Evolutionary conservation across 148 eudicot species (phyloP), one percentile per base, ranked within the genome.

Genomic region (Vaccinium vitisidaea): DNA sequence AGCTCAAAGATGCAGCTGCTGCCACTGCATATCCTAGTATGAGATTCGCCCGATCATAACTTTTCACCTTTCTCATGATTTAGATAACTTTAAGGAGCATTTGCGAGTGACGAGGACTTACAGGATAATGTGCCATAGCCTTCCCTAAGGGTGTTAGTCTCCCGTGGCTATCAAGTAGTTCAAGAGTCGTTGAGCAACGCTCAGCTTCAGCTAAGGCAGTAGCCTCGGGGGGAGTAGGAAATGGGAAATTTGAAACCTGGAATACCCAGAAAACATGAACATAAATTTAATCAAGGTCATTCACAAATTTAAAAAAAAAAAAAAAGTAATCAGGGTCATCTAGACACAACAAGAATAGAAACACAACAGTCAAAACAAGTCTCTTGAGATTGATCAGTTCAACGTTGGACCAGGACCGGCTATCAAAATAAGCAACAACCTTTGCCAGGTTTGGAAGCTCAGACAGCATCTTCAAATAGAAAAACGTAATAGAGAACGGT

Each of bases 21-120:
- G 98, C 98, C 69, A 91, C 87, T 54, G 98, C 92, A 82, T 94
- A 94, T 83, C 92, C 96, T 19, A 95, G 69, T 82, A 95, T 91
- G 67, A 94, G 83, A 85, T 94, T 91, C 71, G 89, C 89, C 50
- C 94, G 89, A 23, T 82, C 81, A 85, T 71, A 86, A 79, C 74
- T 82, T 65, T 88, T 90, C 80, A 85, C 88, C 61, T 86, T 89
- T 65, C 83, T 89, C 85, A 91, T 85, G 53, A 90, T 91, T 86
- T 92, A 90, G 83, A 97, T 90, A 65, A 95, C 98, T 32, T 94
- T 89, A 81, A 97, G 94, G 77, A 97, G 98, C 94, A 97, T 90
- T 84, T 94, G 86, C n/a, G 99, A 92, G 85, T 97, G 99, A 25
- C 98, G 94, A 70, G 99, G 98, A 77, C 95, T 90, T 95, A 95